Base-by-base conservation (phyloP, 208 protist species). In the Phytomonas francai region DNA sequence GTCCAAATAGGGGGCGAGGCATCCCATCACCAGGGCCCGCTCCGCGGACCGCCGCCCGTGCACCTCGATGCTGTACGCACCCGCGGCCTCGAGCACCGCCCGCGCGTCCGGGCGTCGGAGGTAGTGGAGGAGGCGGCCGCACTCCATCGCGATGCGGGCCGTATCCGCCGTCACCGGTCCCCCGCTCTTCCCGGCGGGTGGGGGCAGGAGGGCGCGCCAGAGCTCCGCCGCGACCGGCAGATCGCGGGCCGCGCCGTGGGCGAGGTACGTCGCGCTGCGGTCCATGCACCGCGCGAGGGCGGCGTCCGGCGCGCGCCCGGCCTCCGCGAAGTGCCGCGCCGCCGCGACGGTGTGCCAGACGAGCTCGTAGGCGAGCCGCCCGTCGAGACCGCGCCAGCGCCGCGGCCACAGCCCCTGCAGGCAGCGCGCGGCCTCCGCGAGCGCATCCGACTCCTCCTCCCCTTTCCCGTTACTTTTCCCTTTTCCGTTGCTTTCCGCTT, bases 341-440 rank as follows among this genome's bases (percentile, higher is more conserved):
- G 93, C 12, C 7, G 83, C 75, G 70, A 77, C 73, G 8, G 80
- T 91, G 78, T 95, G 90, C 76, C 83, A 85, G 51, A 91, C 86
- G 22, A 95, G 65, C 54, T 84, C 78, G 65, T 81, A 82, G 28
- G 78, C 83, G 1, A 82, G 28, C 36, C 76, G 73, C 65, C 76
- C 85, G 3, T 82, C 83, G 66, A 79, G 77, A 3, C 84, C 79
- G 36, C 88, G 84, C 85, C 83, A 91, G 6, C 86, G 80, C 33
- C 85, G 86, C 64, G 90, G 90, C 86, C 87, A 96, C 65, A 92
- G 49, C 4, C 62, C 54, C 8, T 72, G 49, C 19, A 95, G 65
- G 0, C 67, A 70, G 9, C 70, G 69, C 5, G 85, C 73, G 11
- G 81, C 71, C 22, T 51, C 61, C 28, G 33, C 36, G 56, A 92